Percentiles rank a stretch among this genome's conserved stretches.
Evolutionary conservation across 768 basidiomycete genomes (phyloP).

Genomic region (Mycena pura): DNA sequence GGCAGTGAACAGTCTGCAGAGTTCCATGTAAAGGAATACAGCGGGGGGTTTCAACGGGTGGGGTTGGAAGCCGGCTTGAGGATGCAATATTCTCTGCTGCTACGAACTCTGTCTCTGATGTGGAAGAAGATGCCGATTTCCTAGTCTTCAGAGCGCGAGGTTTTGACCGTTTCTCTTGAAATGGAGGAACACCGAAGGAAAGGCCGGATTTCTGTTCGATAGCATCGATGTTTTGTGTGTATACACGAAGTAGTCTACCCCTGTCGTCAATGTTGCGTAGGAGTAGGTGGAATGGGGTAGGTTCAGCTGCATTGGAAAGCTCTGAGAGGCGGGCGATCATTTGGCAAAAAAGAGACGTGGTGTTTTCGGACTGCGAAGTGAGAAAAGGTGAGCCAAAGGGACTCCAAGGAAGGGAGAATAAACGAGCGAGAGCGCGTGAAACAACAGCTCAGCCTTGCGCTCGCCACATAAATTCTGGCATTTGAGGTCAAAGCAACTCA

Average conservation of each 20-base stretch:
- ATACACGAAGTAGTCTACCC: slow-evolving; percentile 81
- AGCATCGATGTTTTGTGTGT: slow-evolving; percentile 94
- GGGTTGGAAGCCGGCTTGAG: slow-evolving; percentile 51
- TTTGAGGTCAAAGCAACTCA: slow-evolving; percentile 43
- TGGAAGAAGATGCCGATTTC: background rate
- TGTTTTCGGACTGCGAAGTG: slow-evolving; percentile 66
- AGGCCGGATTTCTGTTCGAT: slow-evolving; percentile 89
- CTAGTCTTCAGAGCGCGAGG: slow-evolving; percentile 39
- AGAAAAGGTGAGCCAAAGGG: background rate
- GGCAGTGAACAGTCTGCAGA: slow-evolving; percentile 79
- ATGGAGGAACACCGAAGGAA: slow-evolving; percentile 82
- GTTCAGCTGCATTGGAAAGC: slow-evolving; percentile 72
- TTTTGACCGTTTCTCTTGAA: slow-evolving; percentile 62
- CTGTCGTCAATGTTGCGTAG: slow-evolving; percentile 78
- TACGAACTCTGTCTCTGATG: slow-evolving; percentile 25
- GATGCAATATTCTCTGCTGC: slow-evolving; percentile 26
- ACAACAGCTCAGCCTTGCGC: background rate
- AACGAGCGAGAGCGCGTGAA: background rate
- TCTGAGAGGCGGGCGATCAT: slow-evolving; percentile 88
- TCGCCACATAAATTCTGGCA: background rate
- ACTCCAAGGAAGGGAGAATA: background rate
- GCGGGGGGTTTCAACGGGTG: slow-evolving; percentile 68
- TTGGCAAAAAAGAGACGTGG: slow-evolving; percentile 80
- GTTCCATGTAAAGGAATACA: slow-evolving; percentile 93
- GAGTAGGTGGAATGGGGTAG: slow-evolving; percentile 82